Conservation (phyloP, 2,329 filamentous ascomycete genomes). For the Coleophoma eucalyptorum region DNA sequence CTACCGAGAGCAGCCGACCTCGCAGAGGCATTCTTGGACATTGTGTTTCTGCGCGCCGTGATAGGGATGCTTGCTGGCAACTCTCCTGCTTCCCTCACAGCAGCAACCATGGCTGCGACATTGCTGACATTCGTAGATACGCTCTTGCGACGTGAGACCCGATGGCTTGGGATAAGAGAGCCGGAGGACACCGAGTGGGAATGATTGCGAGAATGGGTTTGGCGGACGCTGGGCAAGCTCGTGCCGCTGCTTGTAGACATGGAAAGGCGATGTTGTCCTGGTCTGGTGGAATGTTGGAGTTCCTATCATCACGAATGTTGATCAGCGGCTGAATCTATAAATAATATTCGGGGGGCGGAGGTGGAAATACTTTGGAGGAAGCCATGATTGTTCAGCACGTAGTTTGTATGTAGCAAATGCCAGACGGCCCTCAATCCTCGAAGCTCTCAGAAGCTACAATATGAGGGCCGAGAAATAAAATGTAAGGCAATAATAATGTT, state of each 20-base stretch:
- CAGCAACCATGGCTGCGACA: slow-evolving; percentile 71
- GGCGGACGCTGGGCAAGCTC: slow-evolving; percentile 42
- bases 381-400: slow-evolving; percentile 43
- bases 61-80: slow-evolving; percentile 56
- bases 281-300: slow-evolving; percentile 62
- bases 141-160: slow-evolving; percentile 90
- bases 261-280: slow-evolving; percentile 58
- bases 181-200: slow-evolving; percentile 77
- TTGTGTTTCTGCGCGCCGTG: slow-evolving; percentile 60
- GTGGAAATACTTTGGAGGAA: slow-evolving; percentile 51
- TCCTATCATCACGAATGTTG: slow-evolving; percentile 41
- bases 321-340: slow-evolving; percentile 25
- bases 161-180: slow-evolving; percentile 75
- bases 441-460: slow-evolving; percentile 29
- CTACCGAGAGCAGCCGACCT: slow-evolving; percentile 50
- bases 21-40: slow-evolving; percentile 59
- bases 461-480: slow-evolving; percentile 24
- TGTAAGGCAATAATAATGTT: slow-evolving; percentile 10
- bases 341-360: slow-evolving; percentile 22
- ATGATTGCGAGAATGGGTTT: slow-evolving; percentile 55
- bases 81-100: slow-evolving; percentile 61
- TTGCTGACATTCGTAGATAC: slow-evolving; percentile 75
- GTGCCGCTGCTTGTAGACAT: slow-evolving; percentile 55
- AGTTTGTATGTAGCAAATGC: slow-evolving; percentile 25
- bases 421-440: slow-evolving; percentile 29